Evolutionary conservation across 2,329 filamentous ascomycete genomes (phyloP).

Genomic region (Triangularia setosa): DNA sequence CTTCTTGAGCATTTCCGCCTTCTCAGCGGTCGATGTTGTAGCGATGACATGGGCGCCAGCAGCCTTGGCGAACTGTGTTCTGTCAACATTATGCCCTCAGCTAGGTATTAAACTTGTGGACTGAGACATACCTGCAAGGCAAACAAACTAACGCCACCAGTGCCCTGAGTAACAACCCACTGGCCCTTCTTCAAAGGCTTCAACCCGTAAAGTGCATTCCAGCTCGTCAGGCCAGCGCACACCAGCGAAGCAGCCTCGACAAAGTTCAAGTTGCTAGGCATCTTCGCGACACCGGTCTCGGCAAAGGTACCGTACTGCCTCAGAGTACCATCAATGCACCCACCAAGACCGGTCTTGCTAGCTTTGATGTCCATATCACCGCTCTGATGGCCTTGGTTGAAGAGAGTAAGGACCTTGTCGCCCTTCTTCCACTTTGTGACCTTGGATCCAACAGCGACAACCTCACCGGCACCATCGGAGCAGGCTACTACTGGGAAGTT

Average conservation of each 20-base stretch:
- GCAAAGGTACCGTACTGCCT: slow-evolving; percentile 64
- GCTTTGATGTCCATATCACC: slow-evolving; percentile 37
- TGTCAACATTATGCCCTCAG: not conserved
- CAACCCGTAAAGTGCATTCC: slow-evolving; percentile 62
- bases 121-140: slow-evolving; percentile 45
- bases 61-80: slow-evolving; percentile 40
- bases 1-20: slow-evolving; percentile 46
- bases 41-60: slow-evolving; percentile 54
- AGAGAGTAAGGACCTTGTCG: slow-evolving; percentile 57
- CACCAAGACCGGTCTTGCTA: slow-evolving; percentile 59
- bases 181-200: slow-evolving; percentile 50
- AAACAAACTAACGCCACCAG: slow-evolving; percentile 64
- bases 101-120: not conserved
- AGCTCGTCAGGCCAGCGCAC: slow-evolving; percentile 61
- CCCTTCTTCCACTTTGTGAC: slow-evolving; percentile 48
- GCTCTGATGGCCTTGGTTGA: slow-evolving; percentile 52
- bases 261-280: slow-evolving; percentile 53
- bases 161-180: slow-evolving; percentile 65
- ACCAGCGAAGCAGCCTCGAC: slow-evolving; percentile 53
- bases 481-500: slow-evolving; percentile 44
- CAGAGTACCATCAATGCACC: slow-evolving; percentile 63
- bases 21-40: slow-evolving; percentile 49
- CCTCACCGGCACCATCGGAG: slow-evolving; percentile 52
- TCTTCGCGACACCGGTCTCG: slow-evolving; percentile 62
- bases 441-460: slow-evolving; percentile 48